Conservation (phyloP, 78 protist species). For the Capsaspora owczarzaki region DNA sequence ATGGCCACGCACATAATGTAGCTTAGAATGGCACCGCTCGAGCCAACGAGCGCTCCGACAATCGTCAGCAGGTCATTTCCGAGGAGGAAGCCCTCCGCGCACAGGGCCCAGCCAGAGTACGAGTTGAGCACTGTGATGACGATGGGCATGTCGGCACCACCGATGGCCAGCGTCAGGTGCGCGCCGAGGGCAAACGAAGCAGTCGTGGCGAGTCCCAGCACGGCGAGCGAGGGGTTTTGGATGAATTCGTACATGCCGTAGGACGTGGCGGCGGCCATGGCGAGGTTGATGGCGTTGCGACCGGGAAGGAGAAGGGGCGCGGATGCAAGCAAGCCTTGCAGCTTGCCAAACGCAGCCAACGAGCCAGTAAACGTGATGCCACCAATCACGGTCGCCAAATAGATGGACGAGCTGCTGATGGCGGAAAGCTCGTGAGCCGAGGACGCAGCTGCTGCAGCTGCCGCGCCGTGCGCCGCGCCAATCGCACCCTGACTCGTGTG, state of each 20-base stretch:
- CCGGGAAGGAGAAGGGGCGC: slow-evolving; percentile 26
- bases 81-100: slow-evolving; percentile 77
- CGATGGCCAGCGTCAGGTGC: slow-evolving; percentile 76
- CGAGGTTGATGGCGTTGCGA: slow-evolving; percentile 51
- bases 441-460: too few relatives aligned
- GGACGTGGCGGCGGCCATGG: slow-evolving; percentile 26
- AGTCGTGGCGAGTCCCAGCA: slow-evolving; percentile 25
- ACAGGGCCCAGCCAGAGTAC: slow-evolving; percentile 89
- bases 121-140: slow-evolving; percentile 92
- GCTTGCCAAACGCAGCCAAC: slow-evolving; percentile 86
- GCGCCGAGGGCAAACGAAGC: slow-evolving; percentile 65
- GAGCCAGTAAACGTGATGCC: slow-evolving; percentile 88
- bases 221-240: slow-evolving; percentile 8
- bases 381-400: slow-evolving; percentile 69
- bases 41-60: slow-evolving; percentile 93
- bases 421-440: slow-evolving; percentile 6
- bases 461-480: neutral
- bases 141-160: slow-evolving; percentile 98
- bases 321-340: slow-evolving; percentile 51
- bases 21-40: slow-evolving; percentile 92
- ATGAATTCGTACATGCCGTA: slow-evolving; percentile 31
- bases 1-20: slow-evolving; percentile 95
- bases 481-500: neutral
- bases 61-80: slow-evolving; percentile 63
- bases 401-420: slow-evolving; percentile 31